Percentiles rank a stretch among this genome's conserved stretches.
Evolutionary conservation across 495 filamentous ascomycete species (phyloP).

Genomic region (Penicillium herquei): DNA sequence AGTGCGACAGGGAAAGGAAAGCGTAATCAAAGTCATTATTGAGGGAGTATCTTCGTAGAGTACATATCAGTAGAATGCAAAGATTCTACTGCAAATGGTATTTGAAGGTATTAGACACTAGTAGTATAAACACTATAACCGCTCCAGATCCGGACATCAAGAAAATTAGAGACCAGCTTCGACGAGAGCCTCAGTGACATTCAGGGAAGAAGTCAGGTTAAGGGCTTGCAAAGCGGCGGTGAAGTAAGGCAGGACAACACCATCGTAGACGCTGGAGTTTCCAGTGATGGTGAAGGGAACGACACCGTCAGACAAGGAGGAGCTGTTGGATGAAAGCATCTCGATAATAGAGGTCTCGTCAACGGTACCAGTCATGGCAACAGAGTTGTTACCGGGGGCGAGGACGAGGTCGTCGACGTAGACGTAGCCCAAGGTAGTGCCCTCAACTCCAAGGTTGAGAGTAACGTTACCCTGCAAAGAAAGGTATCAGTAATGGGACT

Average conservation of each 20-base stretch:
- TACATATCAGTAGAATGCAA: not conserved
- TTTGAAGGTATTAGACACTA: too few relatives aligned
- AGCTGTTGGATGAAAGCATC: conserved; percentile 28
- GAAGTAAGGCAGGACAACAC: conserved; percentile 61
- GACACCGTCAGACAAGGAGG: conserved; percentile 51
- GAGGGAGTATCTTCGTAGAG: conserved; percentile 44
- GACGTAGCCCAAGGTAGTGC: conserved; percentile 51
- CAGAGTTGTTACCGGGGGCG: conserved; percentile 57
- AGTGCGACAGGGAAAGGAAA: conserved; percentile 72
- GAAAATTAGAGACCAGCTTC: not conserved
- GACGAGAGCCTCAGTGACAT: conserved; percentile 26
- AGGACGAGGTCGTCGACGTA: conserved; percentile 58
- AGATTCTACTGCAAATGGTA: too few relatives aligned
- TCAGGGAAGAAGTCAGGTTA: conserved; percentile 37
- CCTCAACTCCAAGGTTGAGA: conserved; percentile 55
- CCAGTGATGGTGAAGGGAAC: conserved; percentile 60
- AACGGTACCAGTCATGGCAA: conserved; percentile 54
- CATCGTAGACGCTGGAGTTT: conserved; percentile 56
- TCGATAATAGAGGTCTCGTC: conserved; percentile 47
- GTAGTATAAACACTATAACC: not conserved
- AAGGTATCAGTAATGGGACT: conserved; percentile 3
- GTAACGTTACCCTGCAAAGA: conserved; percentile 60
- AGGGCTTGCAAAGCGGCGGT: conserved; percentile 46
- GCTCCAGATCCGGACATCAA: not conserved
- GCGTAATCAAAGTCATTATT: conserved; percentile 80